Percentiles rank a stretch among this genome's conserved stretches.
Evolutionary conservation across 1,284 basidiomycete species (phyloP).

Genomic region (Omphalotus olearius): DNA sequence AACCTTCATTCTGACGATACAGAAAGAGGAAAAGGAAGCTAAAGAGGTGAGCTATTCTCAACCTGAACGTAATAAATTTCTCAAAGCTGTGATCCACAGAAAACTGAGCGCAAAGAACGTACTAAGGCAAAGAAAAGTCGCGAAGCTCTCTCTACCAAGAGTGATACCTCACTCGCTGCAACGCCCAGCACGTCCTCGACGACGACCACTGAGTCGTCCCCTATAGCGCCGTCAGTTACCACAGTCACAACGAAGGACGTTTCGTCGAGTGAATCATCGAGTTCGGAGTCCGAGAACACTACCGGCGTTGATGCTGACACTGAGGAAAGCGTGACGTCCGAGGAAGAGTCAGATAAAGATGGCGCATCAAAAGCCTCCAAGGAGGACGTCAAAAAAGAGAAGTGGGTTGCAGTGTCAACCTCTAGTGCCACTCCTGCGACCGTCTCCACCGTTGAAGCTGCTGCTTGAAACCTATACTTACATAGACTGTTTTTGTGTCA

Average conservation of each 20-base stretch:
- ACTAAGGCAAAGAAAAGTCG: conserved; percentile 50
- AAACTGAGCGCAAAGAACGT: conserved; percentile 54
- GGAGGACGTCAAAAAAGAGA: conserved; percentile 46
- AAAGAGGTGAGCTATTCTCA: conserved; percentile 13
- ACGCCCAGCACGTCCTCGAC: conserved; percentile 17
- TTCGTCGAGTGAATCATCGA: conserved; percentile 28
- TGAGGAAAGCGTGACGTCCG: conserved; percentile 70
- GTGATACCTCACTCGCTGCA: conserved; percentile 27
- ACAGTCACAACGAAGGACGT: conserved; percentile 25
- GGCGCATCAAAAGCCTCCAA: conserved; percentile 21
- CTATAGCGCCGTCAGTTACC: conserved; percentile 26
- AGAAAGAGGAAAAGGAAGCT: conserved; percentile 34
- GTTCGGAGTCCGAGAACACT: conserved; percentile 53
- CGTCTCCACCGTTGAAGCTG: not conserved
- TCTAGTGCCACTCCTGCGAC: conserved; percentile 12
- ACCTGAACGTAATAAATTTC: not conserved
- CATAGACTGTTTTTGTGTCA: not conserved
- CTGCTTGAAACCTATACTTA: not conserved
- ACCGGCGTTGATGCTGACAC: conserved; percentile 66
- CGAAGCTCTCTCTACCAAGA: conserved; percentile 37
- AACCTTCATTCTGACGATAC: not conserved
- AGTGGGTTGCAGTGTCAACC: conserved; percentile 66
- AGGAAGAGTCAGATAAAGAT: conserved; percentile 53
- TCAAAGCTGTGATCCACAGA: conserved; percentile 27
- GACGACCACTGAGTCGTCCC: conserved; percentile 20